Base-by-base conservation (phyloP, 352 stramenopile genomes). In the Phytophthora tentaculata region DNA sequence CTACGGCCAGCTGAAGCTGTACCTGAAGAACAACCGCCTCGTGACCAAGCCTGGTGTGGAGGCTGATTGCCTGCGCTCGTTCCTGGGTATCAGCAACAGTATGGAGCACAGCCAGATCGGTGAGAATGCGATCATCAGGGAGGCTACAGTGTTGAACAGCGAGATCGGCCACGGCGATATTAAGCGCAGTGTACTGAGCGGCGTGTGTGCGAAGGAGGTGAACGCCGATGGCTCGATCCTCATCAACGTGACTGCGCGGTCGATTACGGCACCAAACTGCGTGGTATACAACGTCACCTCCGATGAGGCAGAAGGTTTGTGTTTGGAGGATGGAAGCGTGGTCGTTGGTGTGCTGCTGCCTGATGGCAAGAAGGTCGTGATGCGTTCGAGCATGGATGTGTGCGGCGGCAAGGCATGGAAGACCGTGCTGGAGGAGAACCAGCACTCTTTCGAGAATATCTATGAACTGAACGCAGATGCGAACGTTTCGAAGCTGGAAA, bases 1-100 rank as follows among this genome's bases (percentile, higher is more conserved):
- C 86, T 99, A 99, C 79, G 97, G 97, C 44, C 96, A 98, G 77
- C 83, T 99, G 43, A 98, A 98, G 81, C 84, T 99, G n/a, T 99
- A 99, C 81, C 89, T 97, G 47, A 97, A 96, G 69, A 99, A 99
- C 84, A 98, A 98, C 71, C 77, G 90, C 5, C 83, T 98, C n/a
- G 82, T 99, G 57, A 93, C 95, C 47, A 81, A 98, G 69, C 69
- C 77, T 0, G 84, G 86, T 14, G 81, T 94, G 4, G 89, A 96
- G 53, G 87, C 89, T 19, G 82, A 94, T 54, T 93, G 84, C 55
- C 64, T 96, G 58, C 87, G 89, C 16, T 68, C 62, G 53, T 96
- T 96, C 73, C 69, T 96, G 12, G 84, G 84, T 53, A 95, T 96
- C 71, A 87, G 61, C 48, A 88, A 95, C 71, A 80, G 58, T 50